phyloP scores from a whole-genome alignment of 1,139 yeast genomes.

The Eremothecium cymbalariae region DNA sequence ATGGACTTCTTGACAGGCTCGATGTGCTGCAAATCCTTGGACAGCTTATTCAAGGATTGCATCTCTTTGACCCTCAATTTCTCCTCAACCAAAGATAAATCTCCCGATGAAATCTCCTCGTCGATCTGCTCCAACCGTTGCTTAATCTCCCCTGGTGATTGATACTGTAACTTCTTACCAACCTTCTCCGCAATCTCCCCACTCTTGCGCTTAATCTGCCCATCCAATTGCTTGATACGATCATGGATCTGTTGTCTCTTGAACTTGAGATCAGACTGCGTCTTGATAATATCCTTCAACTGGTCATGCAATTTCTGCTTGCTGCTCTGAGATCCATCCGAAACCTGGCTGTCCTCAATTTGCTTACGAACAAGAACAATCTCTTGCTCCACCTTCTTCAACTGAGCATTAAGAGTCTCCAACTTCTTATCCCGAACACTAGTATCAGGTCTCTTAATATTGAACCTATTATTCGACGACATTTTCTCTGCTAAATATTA shows the following conservation, averaged over 20 bases:
- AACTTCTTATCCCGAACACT: slow-evolving; percentile 48
- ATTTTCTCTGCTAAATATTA: too few relatives aligned
- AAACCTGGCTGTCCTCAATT: slow-evolving; percentile 35
- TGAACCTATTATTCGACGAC: slow-evolving; percentile 11
- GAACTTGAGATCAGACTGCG: slow-evolving; percentile 62
- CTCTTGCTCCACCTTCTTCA: slow-evolving; percentile 57
- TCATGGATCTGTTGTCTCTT: slow-evolving; percentile 63
- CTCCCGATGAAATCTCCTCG: slow-evolving; percentile 67
- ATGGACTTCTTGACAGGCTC: slow-evolving; percentile 71
- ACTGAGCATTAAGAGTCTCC: slow-evolving; percentile 53
- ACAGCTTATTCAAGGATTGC: slow-evolving; percentile 70
- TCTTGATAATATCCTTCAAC: slow-evolving; percentile 54
- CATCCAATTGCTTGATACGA: slow-evolving; percentile 66
- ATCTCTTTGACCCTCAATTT: slow-evolving; percentile 80
- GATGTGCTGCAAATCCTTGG: slow-evolving; percentile 68
- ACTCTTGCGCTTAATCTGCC: slow-evolving; percentile 65
- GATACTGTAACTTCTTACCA: slow-evolving; percentile 45
- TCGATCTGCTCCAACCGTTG: slow-evolving; percentile 64
- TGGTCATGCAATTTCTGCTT: slow-evolving; percentile 59
- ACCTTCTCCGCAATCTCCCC: slow-evolving; percentile 51
- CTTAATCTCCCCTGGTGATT: slow-evolving; percentile 72
- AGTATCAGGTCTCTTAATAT: slow-evolving; percentile 69
- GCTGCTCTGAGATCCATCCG: slow-evolving; percentile 38
- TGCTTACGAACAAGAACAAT: slow-evolving; percentile 29
- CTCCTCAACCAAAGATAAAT: slow-evolving; percentile 85